A percentile compares a stretch with the other conserved stretches of the same genome.
Conservation (phyloP, 2,329 filamentous ascomycete genomes). For the Nigrospora sphaerica region DNA sequence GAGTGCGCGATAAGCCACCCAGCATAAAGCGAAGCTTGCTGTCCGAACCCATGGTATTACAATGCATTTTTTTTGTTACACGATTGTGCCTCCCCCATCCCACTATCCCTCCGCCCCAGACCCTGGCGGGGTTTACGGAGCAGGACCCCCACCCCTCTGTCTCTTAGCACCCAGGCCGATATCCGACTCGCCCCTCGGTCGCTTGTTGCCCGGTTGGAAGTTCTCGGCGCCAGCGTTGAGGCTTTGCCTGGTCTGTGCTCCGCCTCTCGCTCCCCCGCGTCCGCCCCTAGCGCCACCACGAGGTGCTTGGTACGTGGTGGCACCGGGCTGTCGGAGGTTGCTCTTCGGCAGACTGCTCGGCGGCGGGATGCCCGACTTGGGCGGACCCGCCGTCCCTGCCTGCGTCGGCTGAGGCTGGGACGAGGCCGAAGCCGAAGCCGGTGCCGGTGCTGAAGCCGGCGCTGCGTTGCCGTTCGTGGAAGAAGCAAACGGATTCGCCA, state of each 20-base stretch:
- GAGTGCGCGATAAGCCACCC: too few species aligned
- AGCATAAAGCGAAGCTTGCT: too few species aligned
- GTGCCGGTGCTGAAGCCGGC: constrained; percentile 8
- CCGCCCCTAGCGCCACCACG: constrained; percentile 24
- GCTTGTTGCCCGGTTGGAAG: constrained; percentile 48
- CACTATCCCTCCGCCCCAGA: too few species aligned
- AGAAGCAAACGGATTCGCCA: constrained; percentile 2
- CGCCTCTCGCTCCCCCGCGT: constrained; percentile 27
- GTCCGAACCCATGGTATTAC: too few species aligned
- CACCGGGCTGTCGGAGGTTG: constrained; percentile 12
- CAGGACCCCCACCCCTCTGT: constrained; percentile 22
- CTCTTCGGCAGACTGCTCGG: constrained; percentile 12
- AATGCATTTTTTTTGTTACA: too few species aligned
- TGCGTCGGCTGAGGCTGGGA: too few species aligned
- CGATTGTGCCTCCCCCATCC: too few species aligned
- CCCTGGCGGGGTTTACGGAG: background rate
- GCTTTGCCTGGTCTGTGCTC: constrained; percentile 24
- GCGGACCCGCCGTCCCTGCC: background rate
- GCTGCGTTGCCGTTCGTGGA: constrained; percentile 4
- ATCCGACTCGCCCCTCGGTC: constrained; percentile 42
- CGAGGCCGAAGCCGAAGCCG: background rate
- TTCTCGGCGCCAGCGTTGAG: constrained; percentile 45
- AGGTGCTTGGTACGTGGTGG: constrained; percentile 14
- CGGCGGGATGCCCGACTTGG: constrained; percentile 15
- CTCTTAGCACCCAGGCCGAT: constrained; percentile 29